A percentile compares a stretch with the other conserved stretches of the same genome.
Evolutionary conservation across 441 rosid species (phyloP).

Genomic region (Arabidopsis lyrata): DNA sequence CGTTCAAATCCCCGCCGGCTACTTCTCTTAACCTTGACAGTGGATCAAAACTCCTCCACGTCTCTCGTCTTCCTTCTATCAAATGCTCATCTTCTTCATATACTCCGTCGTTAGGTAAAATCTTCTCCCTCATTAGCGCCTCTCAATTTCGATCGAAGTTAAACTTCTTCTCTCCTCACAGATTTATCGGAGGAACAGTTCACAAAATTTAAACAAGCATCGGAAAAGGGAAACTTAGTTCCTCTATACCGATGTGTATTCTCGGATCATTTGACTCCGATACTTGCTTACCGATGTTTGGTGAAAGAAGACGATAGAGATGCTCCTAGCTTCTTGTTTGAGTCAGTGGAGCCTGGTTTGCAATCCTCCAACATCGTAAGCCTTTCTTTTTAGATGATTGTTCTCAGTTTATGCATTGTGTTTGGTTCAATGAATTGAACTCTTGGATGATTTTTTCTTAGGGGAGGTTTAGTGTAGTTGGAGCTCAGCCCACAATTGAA

Average conservation of each 20-base stretch:
- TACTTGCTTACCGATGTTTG: conserved; percentile 85
- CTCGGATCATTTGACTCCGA: conserved; percentile 92
- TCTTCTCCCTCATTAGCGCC: background rate
- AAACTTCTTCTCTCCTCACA: background rate
- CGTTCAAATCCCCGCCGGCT: conserved; percentile 26
- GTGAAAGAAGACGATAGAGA: conserved; percentile 97
- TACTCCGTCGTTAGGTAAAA: conserved; percentile 55
- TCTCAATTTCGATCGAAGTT: background rate
- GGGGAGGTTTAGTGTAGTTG: conserved; percentile 93
- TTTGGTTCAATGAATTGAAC: background rate
- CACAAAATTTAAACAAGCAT: conserved; percentile 66
- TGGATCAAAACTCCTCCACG: conserved; percentile 42
- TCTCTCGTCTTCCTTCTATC: conserved; percentile 45
- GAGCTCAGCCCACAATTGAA: conserved; percentile 93
- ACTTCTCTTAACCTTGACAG: conserved; percentile 40
- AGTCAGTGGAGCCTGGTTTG: conserved; percentile 86
- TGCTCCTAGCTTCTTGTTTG: conserved; percentile 95
- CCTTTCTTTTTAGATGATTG: background rate
- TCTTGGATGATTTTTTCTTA: conserved; percentile 31
- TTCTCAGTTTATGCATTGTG: background rate
- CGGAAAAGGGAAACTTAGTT: conserved; percentile 76
- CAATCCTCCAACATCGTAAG: conserved; percentile 70
- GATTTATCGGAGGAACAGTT: conserved; percentile 58
- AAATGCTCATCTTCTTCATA: conserved; percentile 56
- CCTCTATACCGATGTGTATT: conserved; percentile 76